Evolutionary conservation across 768 basidiomycete genomes (phyloP).

Genomic region (Boletus fagicola): DNA sequence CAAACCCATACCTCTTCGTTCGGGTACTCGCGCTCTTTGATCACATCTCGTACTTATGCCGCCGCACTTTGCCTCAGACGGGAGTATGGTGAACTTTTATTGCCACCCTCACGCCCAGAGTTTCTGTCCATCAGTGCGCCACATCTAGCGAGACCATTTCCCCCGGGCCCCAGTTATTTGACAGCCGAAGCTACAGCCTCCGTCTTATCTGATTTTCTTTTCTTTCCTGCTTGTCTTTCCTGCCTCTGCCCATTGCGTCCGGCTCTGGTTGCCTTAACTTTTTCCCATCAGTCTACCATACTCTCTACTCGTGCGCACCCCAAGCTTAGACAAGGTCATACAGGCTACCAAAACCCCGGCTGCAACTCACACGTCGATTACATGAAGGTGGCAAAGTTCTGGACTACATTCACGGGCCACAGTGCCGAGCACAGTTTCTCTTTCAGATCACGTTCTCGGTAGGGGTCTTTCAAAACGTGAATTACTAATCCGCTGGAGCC

Average conservation of each 20-base stretch:
- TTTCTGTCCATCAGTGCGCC: background rate
- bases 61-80: background rate
- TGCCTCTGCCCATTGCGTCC: background rate
- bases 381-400: background rate
- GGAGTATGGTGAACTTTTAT: background rate
- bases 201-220: background rate
- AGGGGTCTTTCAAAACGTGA: background rate
- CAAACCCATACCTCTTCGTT: background rate
- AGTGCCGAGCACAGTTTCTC: background rate
- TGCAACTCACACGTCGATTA: background rate
- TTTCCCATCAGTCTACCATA: background rate
- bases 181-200: background rate
- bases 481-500: background rate
- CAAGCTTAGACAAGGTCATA: background rate
- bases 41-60: background rate
- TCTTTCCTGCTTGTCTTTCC: background rate
- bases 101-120: background rate
- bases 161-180: background rate
- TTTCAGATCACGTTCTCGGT: background rate
- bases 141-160: background rate
- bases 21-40: slow-evolving; percentile 1
- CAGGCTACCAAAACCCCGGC: background rate
- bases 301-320: background rate
- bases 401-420: background rate
- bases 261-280: background rate